A percentile compares a stretch with the other conserved stretches of the same genome.
Evolutionary conservation across 805 yeast species (phyloP).

Genomic region (Ogataea henricii): DNA sequence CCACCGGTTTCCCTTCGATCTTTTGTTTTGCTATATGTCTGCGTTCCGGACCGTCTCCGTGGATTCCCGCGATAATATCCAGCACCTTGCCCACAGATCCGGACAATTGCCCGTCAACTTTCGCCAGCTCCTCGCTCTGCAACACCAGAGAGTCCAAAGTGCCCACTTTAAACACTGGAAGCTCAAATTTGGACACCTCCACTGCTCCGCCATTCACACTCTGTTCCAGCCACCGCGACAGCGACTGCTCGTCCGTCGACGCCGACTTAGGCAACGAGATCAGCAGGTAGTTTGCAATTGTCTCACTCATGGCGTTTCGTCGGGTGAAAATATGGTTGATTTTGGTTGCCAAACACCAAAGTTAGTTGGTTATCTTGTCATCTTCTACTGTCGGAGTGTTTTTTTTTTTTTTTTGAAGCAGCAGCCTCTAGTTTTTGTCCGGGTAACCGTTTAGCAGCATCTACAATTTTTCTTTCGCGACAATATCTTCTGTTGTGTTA

Average conservation of each 20-base stretch:
- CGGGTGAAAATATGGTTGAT: conserved; percentile 3
- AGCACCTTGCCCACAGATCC: conserved; percentile 70
- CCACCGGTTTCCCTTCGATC: conserved; percentile 49
- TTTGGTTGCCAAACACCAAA: neutral
- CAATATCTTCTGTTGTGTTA: neutral
- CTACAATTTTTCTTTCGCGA: neutral
- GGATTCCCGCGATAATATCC: conserved; percentile 64
- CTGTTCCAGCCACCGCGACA: conserved; percentile 52
- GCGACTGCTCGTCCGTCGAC: conserved; percentile 33
- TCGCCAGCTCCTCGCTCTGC: conserved; percentile 85
- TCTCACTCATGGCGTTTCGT: conserved; percentile 23
- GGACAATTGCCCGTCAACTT: conserved; percentile 77
- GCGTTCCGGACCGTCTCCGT: conserved; percentile 30
- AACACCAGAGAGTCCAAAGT: conserved; percentile 89
- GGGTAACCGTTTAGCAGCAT: conserved; percentile 11
- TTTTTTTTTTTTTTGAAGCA: conserved; percentile 16
- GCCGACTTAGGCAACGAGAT: conserved; percentile 34
- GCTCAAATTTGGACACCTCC: conserved; percentile 54
- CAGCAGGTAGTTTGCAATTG: conserved; percentile 29
- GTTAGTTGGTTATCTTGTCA: neutral
- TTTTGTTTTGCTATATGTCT: conserved; percentile 25
- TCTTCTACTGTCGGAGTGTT: neutral
- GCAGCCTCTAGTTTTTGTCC: neutral
- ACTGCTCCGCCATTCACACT: conserved; percentile 58
- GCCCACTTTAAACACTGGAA: conserved; percentile 91